Evolutionary conservation across 805 yeast genomes (phyloP).

Genomic region (Teunomyces stri): DNA sequence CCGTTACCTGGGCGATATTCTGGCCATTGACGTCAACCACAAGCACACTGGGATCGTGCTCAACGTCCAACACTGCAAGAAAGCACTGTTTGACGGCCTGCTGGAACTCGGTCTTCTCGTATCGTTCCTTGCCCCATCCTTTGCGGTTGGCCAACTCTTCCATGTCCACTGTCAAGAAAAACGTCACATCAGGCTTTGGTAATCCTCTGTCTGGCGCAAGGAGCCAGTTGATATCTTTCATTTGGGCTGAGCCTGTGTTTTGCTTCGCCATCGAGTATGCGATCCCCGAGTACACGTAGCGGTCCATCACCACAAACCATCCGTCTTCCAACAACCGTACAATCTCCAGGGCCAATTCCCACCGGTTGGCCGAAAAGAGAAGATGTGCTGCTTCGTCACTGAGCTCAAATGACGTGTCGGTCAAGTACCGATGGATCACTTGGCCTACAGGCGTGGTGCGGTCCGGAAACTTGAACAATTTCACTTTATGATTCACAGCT

Average conservation of each 20-base stretch:
- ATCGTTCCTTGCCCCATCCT: slow-evolving; percentile 93
- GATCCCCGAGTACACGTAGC: slow-evolving; percentile 90
- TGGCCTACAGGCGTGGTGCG: slow-evolving; percentile 79
- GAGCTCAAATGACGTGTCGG: slow-evolving; percentile 46
- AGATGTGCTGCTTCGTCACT: slow-evolving; percentile 84
- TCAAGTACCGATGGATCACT: slow-evolving; percentile 71
- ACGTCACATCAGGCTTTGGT: slow-evolving; percentile 79
- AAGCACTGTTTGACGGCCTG: slow-evolving; percentile 64
- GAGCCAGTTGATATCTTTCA: slow-evolving; percentile 69
- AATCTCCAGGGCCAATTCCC: slow-evolving; percentile 71
- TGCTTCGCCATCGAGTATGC: slow-evolving; percentile 86
- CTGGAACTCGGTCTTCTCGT: slow-evolving; percentile 77
- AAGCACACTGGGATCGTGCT: slow-evolving; percentile 28
- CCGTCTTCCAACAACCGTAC: slow-evolving; percentile 49
- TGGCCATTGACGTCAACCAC: slow-evolving; percentile 60
- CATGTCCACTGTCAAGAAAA: slow-evolving; percentile 64
- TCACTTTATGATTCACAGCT: slow-evolving; percentile 13
- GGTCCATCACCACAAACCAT: slow-evolving; percentile 63
- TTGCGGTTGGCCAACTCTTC: slow-evolving; percentile 50
- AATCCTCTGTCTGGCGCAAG: slow-evolving; percentile 76
- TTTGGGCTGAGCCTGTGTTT: slow-evolving; percentile 23
- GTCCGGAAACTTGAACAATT: slow-evolving; percentile 80
- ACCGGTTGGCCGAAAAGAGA: slow-evolving; percentile 87
- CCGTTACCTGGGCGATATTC: slow-evolving; percentile 53
- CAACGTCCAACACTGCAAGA: slow-evolving; percentile 37